Evolutionary conservation across 176 grass and related monocot genomes (phyloP).

Genomic region (Eleusine indica): DNA sequence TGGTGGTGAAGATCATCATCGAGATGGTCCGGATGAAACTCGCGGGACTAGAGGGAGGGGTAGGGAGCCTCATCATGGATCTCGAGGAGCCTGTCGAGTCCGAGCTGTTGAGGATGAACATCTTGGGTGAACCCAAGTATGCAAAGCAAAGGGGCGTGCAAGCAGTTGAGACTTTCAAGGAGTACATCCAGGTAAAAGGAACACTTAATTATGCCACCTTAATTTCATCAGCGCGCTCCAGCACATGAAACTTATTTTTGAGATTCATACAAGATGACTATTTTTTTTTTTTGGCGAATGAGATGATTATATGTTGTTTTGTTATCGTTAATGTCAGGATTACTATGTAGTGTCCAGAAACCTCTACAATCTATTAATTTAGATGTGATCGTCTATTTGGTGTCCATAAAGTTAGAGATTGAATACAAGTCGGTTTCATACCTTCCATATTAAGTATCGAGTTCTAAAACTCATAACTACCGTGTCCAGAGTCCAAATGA

Average conservation of each 20-base stretch:
- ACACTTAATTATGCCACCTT: too few relatives aligned
- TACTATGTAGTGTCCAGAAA: not conserved
- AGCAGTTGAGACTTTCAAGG: conserved; percentile 57
- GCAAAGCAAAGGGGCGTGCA: conserved; percentile 58
- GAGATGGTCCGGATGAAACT: conserved; percentile 83
- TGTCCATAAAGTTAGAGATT: too few relatives aligned
- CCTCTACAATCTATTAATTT: too few relatives aligned
- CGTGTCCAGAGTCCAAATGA: too few relatives aligned
- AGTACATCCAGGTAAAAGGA: conserved; percentile 58
- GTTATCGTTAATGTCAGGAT: not conserved
- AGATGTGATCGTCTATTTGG: too few relatives aligned
- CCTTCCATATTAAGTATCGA: too few relatives aligned
- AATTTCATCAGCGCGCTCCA: too few relatives aligned
- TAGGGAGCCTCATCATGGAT: conserved; percentile 65
- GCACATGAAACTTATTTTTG: not conserved
- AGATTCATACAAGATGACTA: not conserved
- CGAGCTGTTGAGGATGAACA: conserved; percentile 67
- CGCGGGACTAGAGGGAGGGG: conserved; percentile 44
- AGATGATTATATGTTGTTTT: too few relatives aligned
- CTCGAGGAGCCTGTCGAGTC: conserved; percentile 71
- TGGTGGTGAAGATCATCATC: conserved; percentile 87
- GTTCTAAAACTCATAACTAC: too few relatives aligned
- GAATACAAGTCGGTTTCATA: too few relatives aligned
- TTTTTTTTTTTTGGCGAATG: too few relatives aligned
- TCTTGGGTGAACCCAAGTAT: conserved; percentile 56